A percentile compares a stretch with the other conserved stretches of the same genome.
These are phyloP conservation scores for Oenanthe javanica DNA, from an alignment of 140 eudicot species.

Conservation along the genomic window DNA sequence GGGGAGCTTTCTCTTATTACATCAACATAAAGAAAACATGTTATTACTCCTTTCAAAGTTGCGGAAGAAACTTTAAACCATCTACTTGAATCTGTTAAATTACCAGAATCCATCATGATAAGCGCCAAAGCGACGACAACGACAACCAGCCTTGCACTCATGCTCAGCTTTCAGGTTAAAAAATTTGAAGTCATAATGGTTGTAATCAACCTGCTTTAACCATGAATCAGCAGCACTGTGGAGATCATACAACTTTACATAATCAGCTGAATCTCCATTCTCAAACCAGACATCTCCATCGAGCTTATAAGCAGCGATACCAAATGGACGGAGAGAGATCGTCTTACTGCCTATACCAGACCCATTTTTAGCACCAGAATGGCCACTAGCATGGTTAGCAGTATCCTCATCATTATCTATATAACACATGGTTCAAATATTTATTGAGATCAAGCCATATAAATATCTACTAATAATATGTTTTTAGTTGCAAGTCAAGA, in stretches of 20 bases:
- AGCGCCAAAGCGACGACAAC: neutral
- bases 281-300: constrained; percentile 38
- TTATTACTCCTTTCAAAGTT: neutral
- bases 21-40: neutral
- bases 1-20: too few relatives aligned
- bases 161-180: constrained; percentile 9
- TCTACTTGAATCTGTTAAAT: neutral
- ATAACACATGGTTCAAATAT: neutral
- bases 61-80: neutral
- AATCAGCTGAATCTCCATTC: constrained; percentile 6
- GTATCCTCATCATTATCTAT: neutral
- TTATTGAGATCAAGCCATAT: neutral
- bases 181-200: constrained; percentile 36
- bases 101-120: neutral
- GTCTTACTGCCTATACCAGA: neutral
- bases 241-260: constrained; percentile 26
- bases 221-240: constrained; percentile 41
- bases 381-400: neutral
- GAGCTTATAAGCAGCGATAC: constrained; percentile 39
- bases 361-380: neutral
- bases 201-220: constrained; percentile 36
- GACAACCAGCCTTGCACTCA: neutral
- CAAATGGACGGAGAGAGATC: constrained; percentile 41
- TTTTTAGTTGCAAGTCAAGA: neutral
- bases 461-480: neutral